Percentiles rank a stretch among this genome's conserved stretches.
These are phyloP conservation scores for Laguncularia racemosa DNA, from an alignment of 345 rosid species.

Conservation along the genomic window DNA sequence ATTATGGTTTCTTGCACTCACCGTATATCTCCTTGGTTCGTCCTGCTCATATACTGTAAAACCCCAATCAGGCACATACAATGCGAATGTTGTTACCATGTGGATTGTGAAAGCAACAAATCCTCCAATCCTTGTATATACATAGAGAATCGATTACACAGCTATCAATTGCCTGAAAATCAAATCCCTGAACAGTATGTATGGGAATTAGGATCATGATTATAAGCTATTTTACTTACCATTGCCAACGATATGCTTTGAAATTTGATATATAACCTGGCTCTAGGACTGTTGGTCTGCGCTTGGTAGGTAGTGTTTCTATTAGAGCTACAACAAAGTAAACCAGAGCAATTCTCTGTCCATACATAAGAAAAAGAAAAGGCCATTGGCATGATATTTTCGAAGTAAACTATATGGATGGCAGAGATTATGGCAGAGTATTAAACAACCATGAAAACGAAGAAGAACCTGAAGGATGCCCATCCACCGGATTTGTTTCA, in stretches of 20 bases:
- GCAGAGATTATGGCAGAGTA: background rate
- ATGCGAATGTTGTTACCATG: conserved; percentile 39
- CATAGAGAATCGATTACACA: background rate
- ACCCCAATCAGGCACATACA: conserved; percentile 64
- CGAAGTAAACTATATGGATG: background rate
- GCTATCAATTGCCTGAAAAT: background rate
- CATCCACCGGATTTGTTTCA: conserved; percentile 53
- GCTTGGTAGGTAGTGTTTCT: conserved; percentile 46
- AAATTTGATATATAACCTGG: conserved; percentile 43
- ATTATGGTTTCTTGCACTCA: conserved; percentile 7
- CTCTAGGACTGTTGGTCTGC: conserved; percentile 26
- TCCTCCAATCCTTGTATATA: conserved; percentile 38
- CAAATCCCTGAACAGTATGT: background rate
- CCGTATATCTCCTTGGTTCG: conserved; percentile 24
- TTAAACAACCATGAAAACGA: background rate
- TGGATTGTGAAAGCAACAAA: conserved; percentile 44
- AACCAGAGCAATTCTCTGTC: conserved; percentile 60
- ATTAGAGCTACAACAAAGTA: conserved; percentile 51
- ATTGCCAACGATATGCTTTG: conserved; percentile 52
- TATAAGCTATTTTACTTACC: conserved; percentile 19
- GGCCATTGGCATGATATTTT: background rate
- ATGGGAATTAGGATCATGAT: background rate
- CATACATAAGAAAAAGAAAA: background rate
- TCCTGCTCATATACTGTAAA: conserved; percentile 10
- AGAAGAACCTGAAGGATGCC: conserved; percentile 60